Evolutionary conservation across 495 filamentous ascomycete genomes (phyloP).

Genomic region (Penicillium malachiteum): DNA sequence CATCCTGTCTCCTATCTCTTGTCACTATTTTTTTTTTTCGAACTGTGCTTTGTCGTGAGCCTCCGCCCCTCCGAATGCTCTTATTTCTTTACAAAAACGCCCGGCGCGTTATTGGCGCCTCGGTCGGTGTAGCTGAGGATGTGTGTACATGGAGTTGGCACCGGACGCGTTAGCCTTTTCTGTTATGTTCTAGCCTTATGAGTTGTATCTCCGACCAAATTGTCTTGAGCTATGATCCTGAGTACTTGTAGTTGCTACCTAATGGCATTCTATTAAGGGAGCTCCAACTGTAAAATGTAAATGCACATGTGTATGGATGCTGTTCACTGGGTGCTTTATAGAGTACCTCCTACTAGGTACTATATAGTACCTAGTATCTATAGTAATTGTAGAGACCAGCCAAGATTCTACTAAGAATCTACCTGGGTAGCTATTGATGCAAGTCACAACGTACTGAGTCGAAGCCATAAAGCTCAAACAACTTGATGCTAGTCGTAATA

Average conservation of each 20-base stretch:
- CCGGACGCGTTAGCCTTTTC: constrained; percentile 18
- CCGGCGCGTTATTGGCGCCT: constrained; percentile 2
- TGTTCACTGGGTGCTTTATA: too few species aligned
- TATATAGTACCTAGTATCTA: too few species aligned
- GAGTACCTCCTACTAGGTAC: too few species aligned
- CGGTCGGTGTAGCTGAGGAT: constrained; percentile 22
- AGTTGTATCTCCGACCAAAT: constrained; percentile 26
- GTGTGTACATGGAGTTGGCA: constrained; percentile 28
- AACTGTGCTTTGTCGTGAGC: constrained; percentile 7
- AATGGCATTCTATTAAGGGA: too few species aligned
- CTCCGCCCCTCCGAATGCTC: neutral
- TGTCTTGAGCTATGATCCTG: constrained; percentile 10
- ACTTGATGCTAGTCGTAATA: too few species aligned
- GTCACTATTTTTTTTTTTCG: constrained; percentile 7
- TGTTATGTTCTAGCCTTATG: constrained; percentile 24
- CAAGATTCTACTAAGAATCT: too few species aligned
- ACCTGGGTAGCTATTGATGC: too few species aligned
- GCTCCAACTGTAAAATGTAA: too few species aligned
- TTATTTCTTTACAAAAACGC: constrained; percentile 5
- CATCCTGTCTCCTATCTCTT: constrained; percentile 1
- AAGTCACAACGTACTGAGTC: too few species aligned
- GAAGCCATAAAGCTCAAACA: too few species aligned
- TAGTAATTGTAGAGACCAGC: too few species aligned
- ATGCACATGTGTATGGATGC: too few species aligned
- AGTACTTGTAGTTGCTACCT: neutral